phyloP scores from a whole-genome alignment of 768 basidiomycete species.

The Mycena metata region DNA sequence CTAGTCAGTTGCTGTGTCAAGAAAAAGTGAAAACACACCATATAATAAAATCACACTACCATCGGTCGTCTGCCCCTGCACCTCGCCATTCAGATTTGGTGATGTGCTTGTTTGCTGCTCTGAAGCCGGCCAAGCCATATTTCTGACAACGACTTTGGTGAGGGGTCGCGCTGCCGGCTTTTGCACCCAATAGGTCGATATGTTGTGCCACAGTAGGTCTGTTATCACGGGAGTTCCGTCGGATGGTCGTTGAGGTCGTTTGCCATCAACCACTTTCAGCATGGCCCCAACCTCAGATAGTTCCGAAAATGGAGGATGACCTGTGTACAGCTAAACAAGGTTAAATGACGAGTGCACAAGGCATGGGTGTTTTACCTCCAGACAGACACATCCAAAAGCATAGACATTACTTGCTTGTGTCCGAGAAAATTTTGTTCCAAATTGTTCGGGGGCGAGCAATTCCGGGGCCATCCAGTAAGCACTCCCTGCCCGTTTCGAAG shows the following conservation, averaged over 20 bases:
- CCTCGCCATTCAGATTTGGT: no score
- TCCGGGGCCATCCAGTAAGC: no score
- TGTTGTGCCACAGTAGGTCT: background rate
- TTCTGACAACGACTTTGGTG: no score
- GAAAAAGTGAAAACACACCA: no score
- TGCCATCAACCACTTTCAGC: background rate
- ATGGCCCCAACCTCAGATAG: background rate
- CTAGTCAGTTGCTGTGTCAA: no score
- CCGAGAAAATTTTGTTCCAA: background rate
- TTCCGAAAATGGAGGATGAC: background rate
- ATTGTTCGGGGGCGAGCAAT: background rate
- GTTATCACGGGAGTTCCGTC: background rate
- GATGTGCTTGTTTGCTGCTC: no score
- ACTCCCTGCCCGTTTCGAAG: no score
- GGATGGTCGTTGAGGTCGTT: conserved; percentile 1
- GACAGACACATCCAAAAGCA: background rate
- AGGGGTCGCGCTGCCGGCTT: no score
- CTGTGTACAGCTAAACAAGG: background rate
- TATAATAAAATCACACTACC: no score
- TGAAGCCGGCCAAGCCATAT: no score
- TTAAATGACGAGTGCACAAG: background rate
- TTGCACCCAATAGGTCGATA: background rate
- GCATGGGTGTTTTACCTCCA: background rate
- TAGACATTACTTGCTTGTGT: background rate
- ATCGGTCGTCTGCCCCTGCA: no score